A percentile compares a stretch with the other conserved stretches of the same genome.
Conservation (phyloP, 1,284 basidiomycete genomes). For the Ganoderma lucidum region DNA sequence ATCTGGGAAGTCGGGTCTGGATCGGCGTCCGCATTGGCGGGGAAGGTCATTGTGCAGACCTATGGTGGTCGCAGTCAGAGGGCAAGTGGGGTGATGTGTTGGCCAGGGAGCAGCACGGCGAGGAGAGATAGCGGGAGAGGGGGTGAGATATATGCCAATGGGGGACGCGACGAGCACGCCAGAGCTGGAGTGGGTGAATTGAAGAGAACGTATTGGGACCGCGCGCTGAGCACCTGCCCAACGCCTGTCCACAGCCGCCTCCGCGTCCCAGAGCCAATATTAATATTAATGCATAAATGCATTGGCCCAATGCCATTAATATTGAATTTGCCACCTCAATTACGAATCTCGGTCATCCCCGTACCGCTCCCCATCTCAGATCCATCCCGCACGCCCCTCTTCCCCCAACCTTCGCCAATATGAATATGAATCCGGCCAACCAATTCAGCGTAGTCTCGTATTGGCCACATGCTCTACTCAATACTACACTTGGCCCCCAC, state of each 20-base stretch:
- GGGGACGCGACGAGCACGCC: conserved; percentile 1
- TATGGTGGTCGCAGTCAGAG: conserved; percentile 5
- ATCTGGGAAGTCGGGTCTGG: conserved; percentile 79
- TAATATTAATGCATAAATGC: too few relatives aligned
- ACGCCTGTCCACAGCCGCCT: background rate
- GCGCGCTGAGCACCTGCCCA: conserved; percentile 13
- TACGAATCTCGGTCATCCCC: conserved; percentile 15
- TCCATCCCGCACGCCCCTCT: background rate
- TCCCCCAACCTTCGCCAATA: background rate
- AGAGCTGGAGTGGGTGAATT: conserved; percentile 7
- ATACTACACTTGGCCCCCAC: conserved; percentile 8
- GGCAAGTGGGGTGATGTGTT: conserved; percentile 10
- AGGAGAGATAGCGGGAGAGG: background rate
- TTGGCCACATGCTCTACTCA: conserved; percentile 2
- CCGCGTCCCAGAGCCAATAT: too few relatives aligned
- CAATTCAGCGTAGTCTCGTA: background rate
- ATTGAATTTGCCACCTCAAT: background rate
- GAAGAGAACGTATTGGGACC: conserved; percentile 12
- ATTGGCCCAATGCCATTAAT: too few relatives aligned
- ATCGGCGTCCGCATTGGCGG: conserved; percentile 63
- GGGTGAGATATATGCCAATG: conserved; percentile 7
- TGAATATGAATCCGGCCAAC: too few relatives aligned
- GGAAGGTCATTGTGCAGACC: conserved; percentile 53
- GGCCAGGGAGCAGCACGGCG: background rate
- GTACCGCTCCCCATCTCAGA: conserved; percentile 1